Evolutionary conservation across 176 grass and related monocot genomes (phyloP), one percentile per base, ranked within the genome.

Genomic region (Puya raimondii): DNA sequence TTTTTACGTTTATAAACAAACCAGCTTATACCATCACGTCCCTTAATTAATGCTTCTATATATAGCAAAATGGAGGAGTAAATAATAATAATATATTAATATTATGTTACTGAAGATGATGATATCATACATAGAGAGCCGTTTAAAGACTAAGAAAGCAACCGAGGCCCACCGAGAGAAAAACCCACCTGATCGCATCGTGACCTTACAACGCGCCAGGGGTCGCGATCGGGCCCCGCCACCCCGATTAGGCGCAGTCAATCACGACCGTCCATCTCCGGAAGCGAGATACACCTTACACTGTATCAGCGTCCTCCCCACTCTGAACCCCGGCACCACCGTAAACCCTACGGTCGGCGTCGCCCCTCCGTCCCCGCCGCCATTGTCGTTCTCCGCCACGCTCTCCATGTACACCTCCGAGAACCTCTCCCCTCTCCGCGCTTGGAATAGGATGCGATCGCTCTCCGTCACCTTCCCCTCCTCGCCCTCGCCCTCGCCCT

Each of bases 361-460:
- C 17, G 23, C 33, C 10, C 48, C 33, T 0, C 23, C 11, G 4
- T 15, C 25, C 4, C 14, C 52, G 9, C 15, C 48, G 21, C 90
- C 84, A 10, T 49, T 66, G 13, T 76, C 81, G 8, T 15, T 56
- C 71, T 84, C 80, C 12, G 49, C 75, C 26, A 88, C 80, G 69
- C 80, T 93, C 75, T 92, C 94, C 94, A 93, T 97, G 82, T 92
- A 92, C 29, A 97, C 86, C 74, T 92, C 86, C 16, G 89, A 92
- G 82, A 92, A 97, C 59, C 89, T 76, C 0, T 69, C 64, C 2
- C 93, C 84, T 22, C 76, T 47, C 1, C 65, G 72, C 33, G 74
- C 70, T 72, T 90, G 93, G 78, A 97, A 97, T 21, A 90, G 74
- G 51, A 76, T 79, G 3, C 72, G 74, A 15, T 66, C 78, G 12